Base-by-base conservation (phyloP, 2,329 filamentous ascomycete genomes). In the Zalaria sp. region DNA sequence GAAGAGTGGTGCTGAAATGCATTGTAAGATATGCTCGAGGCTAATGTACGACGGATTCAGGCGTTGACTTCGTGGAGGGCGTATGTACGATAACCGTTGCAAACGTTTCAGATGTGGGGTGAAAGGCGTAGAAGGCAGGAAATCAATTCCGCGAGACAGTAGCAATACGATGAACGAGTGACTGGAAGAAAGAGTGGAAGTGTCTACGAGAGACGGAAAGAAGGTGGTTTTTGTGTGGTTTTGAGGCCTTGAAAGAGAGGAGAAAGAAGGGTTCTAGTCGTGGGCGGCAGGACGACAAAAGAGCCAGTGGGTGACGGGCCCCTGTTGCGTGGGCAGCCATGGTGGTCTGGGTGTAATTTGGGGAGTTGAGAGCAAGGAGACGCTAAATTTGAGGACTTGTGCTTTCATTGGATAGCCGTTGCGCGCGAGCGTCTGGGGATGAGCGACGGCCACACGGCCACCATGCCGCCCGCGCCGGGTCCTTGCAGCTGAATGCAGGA, bases 181-280 rank as follows among this genome's bases (percentile, higher is more conserved):
- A 56, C 47, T 49, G 47, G 46, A 42, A 44, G 47, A 57, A 57
- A 48, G 55, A 57, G 49, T 52, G 55, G 45, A 46, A 47, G 46
- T 51, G 55, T 51, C 55, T 54, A 36, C 49, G 39, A 53, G 51
- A 57, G 51, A 54, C 49, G 47, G 18, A 18, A 18, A 18, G 18
- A 46, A 43, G 47, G 43, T 43, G 50, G 49, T 46, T 42, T 47
- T 47, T 44, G 35, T 43, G 48, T 53, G 51, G 49, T 49, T 51
- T 43, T 50, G 48, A 49, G 48, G 48, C 42, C 47, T 46, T 50
- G 44, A 35, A 44, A 41, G 40, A 18, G 43, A 44, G 46, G 47
- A 38, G 37, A 40, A 45, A 45, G 42, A 37, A 45, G 32, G 7
- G n/a, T 32, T 32, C n/a, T 32, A 7, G 29, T 25, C 25, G 37